phyloP scores from a whole-genome alignment of 768 basidiomycete species.

The Melanogaster broomeanus region DNA sequence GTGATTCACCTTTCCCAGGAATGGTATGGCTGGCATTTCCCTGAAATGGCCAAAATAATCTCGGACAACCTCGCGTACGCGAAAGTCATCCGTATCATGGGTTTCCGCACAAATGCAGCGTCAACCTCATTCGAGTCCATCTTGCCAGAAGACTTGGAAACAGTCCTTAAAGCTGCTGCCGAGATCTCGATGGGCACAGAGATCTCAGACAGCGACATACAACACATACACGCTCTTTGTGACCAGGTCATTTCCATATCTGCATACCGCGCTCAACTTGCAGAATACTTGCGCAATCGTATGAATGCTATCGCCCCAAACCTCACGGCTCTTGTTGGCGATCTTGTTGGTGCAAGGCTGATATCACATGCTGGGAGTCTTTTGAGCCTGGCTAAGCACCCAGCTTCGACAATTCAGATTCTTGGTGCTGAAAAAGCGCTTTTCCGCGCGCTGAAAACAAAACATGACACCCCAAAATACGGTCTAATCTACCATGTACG shows the following conservation, averaged over 20 bases:
- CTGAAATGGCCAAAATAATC: slow-evolving; percentile 98
- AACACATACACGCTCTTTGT: slow-evolving; percentile 95
- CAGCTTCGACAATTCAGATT: slow-evolving; percentile 78
- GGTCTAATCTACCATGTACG: slow-evolving; percentile 97
- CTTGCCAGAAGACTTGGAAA: slow-evolving; percentile 97
- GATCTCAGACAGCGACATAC: slow-evolving; percentile 94
- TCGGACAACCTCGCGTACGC: slow-evolving; percentile 97
- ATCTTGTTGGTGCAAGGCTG: slow-evolving; percentile 73
- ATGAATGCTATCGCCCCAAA: slow-evolving; percentile 99
- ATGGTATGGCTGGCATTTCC: slow-evolving; percentile 99
- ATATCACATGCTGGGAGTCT: slow-evolving; percentile 77
- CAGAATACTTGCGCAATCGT: slow-evolving; percentile 95
- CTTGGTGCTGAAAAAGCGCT: slow-evolving; percentile 78
- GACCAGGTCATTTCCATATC: slow-evolving; percentile 99
- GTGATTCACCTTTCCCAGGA: slow-evolving; percentile 54
- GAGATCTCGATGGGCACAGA: slow-evolving; percentile 99
- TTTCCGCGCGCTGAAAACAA: slow-evolving; percentile 76
- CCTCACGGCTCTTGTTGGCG: slow-evolving; percentile 81
- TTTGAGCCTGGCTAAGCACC: slow-evolving; percentile 71
- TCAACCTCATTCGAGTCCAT: slow-evolving; percentile 84
- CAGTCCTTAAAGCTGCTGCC: slow-evolving; percentile 90
- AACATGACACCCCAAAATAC: slow-evolving; percentile 98
- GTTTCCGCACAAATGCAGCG: slow-evolving; percentile 93
- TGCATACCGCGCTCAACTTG: slow-evolving; percentile 90
- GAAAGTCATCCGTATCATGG: slow-evolving; percentile 91